Evolutionary conservation across 2,329 filamentous ascomycete species (phyloP), one percentile per base, ranked within the genome.

Genomic region (Botrytis cinerea): DNA sequence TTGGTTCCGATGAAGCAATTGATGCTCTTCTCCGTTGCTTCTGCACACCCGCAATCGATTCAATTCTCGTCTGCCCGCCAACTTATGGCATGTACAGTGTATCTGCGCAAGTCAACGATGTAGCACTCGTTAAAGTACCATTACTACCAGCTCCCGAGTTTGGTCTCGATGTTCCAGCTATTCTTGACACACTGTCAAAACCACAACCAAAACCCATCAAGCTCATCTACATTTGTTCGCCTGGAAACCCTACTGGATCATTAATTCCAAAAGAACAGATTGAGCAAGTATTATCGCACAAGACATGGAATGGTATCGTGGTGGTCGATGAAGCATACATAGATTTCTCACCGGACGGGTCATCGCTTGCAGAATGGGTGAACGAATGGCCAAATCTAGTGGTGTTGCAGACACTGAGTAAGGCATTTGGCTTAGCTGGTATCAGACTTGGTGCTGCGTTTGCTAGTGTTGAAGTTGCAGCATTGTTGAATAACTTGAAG

Each of bases 81-180:
- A 99, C 96, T 0, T 99, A 99, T 82, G 96, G 96, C 84, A 99
- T 99, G 96, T 99, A 99, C 85, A 87, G 90, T 64, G 96, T 99
- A 28, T 97, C 93, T 10, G 96, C 96, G 1, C 92, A 97, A 81
- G 92, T 98, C 78, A 99, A 99, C 84, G 96, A 98, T 80, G 87
- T 99, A 32, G 87, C 87, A 63, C 89, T 98, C 40, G 91, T 97
- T 78, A 93, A 92, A 81, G 90, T 98, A n/a, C 94, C 95, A 0
- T 86, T 98, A 35, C 87, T 93, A 66, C 87, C 88, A 1, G 88
- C 90, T 2, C 91, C 93, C 2, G 85, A 83, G 7, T 99, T 98
- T 82, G 87, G 86, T 62, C 86, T 98, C 77, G 90, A 96, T 82
- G 85, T 93, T 2, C 84, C 88, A 14, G 88, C 89, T 74, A 90